Evolutionary conservation across 768 basidiomycete genomes (phyloP).

Genomic region (Botryobasidium botryosum): DNA sequence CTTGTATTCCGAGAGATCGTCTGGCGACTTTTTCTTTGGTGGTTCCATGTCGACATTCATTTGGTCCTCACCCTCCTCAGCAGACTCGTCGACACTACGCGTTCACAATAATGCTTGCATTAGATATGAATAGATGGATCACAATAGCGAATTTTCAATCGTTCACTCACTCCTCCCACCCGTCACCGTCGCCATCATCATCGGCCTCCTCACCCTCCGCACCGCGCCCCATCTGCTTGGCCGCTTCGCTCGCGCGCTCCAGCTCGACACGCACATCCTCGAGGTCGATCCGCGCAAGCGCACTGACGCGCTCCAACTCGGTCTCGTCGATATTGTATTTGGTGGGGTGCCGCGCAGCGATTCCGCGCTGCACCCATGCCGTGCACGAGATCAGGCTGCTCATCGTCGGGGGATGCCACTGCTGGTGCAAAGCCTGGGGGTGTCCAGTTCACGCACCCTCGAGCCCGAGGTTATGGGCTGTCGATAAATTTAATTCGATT

Average conservation of each 20-base stretch:
- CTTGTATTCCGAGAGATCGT: conserved; percentile 75
- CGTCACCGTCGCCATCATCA: conserved; percentile 34
- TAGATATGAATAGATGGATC: background rate
- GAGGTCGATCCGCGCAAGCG: conserved; percentile 70
- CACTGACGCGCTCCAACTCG: conserved; percentile 79
- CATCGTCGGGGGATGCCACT: too few species aligned
- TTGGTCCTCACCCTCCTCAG: conserved; percentile 33
- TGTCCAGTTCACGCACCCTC: too few species aligned
- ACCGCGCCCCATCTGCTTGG: conserved; percentile 49
- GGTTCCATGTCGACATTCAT: conserved; percentile 44
- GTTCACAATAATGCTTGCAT: background rate
- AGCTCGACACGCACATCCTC: conserved; percentile 82
- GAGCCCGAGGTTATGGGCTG: too few species aligned
- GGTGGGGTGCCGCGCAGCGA: conserved; percentile 53
- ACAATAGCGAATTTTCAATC: background rate
- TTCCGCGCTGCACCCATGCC: conserved; percentile 1
- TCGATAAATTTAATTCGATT: too few species aligned
- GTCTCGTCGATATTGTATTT: conserved; percentile 84
- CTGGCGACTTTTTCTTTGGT: conserved; percentile 19
- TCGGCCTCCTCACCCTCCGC: conserved; percentile 51
- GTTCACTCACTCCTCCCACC: conserved; percentile 77
- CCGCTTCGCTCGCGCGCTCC: conserved; percentile 62
- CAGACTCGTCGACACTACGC: background rate
- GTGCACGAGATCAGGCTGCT: background rate
- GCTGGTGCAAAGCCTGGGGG: too few species aligned